Evolutionary conservation across 2,329 filamentous ascomycete genomes (phyloP).

Genomic region (Monosporascus cannonballus): DNA sequence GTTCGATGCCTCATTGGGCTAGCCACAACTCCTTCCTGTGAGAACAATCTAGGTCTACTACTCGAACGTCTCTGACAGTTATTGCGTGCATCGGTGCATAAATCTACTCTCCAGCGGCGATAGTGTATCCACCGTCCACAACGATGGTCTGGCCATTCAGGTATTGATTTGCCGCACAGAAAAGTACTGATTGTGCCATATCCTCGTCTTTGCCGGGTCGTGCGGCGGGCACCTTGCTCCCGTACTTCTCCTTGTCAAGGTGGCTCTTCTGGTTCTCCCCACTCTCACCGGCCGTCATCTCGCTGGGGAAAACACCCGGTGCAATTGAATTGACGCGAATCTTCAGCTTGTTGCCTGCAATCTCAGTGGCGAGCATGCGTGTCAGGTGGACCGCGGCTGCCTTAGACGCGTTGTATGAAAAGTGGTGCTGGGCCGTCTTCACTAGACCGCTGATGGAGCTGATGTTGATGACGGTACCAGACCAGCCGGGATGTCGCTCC

Average conservation of each 20-base stretch:
- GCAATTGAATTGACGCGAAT: slow-evolving; percentile 68
- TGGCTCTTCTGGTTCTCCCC: slow-evolving; percentile 51
- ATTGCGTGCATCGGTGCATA: background rate
- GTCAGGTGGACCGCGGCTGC: slow-evolving; percentile 59
- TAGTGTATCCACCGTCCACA: slow-evolving; percentile 39
- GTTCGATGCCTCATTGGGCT: too few species aligned
- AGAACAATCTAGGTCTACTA: too few species aligned
- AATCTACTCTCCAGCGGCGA: slow-evolving; percentile 29
- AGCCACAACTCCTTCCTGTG: too few species aligned
- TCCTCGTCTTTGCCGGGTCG: slow-evolving; percentile 66
- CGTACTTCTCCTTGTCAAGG: slow-evolving; percentile 50
- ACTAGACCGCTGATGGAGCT: slow-evolving; percentile 61
- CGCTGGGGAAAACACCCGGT: slow-evolving; percentile 63
- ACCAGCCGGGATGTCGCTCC: slow-evolving; percentile 38
- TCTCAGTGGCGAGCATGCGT: slow-evolving; percentile 56
- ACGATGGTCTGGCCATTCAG: slow-evolving; percentile 37
- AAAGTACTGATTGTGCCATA: slow-evolving; percentile 63
- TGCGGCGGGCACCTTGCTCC: slow-evolving; percentile 55
- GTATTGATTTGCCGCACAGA: slow-evolving; percentile 37
- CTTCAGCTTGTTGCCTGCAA: slow-evolving; percentile 53
- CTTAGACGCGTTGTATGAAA: slow-evolving; percentile 58
- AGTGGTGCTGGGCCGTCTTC: slow-evolving; percentile 59
- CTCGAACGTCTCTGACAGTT: too few species aligned
- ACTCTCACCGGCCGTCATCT: slow-evolving; percentile 57
- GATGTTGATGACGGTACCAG: slow-evolving; percentile 61